phyloP scores from a whole-genome alignment of 139 green algal species.

The Picocystis salinarum region DNA sequence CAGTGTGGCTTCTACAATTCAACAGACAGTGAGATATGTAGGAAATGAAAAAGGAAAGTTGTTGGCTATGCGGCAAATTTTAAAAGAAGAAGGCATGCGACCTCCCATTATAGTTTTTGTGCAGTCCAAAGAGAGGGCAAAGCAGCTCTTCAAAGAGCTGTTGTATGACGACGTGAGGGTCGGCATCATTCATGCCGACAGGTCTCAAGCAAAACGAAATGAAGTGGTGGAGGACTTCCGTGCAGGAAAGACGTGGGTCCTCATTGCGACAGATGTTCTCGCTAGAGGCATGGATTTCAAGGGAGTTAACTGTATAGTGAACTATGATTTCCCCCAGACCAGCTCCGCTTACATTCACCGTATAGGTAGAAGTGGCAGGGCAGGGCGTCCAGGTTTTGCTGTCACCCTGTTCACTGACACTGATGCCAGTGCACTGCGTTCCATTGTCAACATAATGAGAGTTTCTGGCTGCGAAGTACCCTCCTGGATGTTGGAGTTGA shows the following conservation, averaged over 20 bases:
- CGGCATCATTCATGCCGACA: constrained; percentile 56
- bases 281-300: constrained; percentile 78
- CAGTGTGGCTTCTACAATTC: constrained; percentile 31
- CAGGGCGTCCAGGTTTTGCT: constrained; percentile 25
- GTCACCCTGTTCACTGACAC: constrained; percentile 75
- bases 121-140: constrained; percentile 62
- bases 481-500: no score
- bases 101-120: constrained; percentile 85
- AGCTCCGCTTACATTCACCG: constrained; percentile 81
- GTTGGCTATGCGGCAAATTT: constrained; percentile 69
- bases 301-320: constrained; percentile 79
- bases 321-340: constrained; percentile 79
- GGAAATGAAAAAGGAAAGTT: constrained; percentile 78
- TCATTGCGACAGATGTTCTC: constrained; percentile 89
- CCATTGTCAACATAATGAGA: constrained; percentile 49
- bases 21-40: constrained; percentile 78
- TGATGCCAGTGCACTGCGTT: constrained; percentile 36
- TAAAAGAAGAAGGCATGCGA: constrained; percentile 40
- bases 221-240: constrained; percentile 21
- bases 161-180: constrained; percentile 60
- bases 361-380: constrained; percentile 6
- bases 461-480: constrained; percentile 42
- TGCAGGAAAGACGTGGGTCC: constrained; percentile 50
- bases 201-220: constrained; percentile 10
- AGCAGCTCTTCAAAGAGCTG: constrained; percentile 50